Percentiles rank a stretch among this genome's conserved stretches.
Conservation (phyloP, 2,329 filamentous ascomycete genomes). For the Colletotrichum tropicale region DNA sequence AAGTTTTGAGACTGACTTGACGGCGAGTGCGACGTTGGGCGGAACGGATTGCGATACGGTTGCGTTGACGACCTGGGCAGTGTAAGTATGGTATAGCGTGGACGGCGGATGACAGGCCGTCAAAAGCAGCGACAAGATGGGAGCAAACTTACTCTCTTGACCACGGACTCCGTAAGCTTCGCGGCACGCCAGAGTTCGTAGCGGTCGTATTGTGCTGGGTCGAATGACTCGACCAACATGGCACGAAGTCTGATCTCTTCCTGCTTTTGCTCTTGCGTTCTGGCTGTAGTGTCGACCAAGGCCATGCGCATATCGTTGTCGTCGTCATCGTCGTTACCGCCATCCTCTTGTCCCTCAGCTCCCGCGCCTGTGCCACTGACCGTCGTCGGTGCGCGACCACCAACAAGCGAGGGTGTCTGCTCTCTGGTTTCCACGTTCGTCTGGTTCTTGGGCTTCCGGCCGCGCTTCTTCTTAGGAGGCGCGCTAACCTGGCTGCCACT, state of each 20-base stretch:
- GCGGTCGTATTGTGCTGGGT: conserved; percentile 68
- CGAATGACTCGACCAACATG: conserved; percentile 69
- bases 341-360: conserved; percentile 48
- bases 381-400: conserved; percentile 49
- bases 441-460: conserved; percentile 64
- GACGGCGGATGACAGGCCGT: background rate
- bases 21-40: conserved; percentile 74
- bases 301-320: conserved; percentile 53
- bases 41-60: conserved; percentile 82
- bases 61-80: conserved; percentile 71
- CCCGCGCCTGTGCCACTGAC: conserved; percentile 44
- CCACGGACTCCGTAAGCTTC: conserved; percentile 70
- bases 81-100: background rate
- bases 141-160: conserved; percentile 62
- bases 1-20: conserved; percentile 77
- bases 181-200: conserved; percentile 75
- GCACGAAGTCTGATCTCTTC: conserved; percentile 62
- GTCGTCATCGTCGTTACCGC: conserved; percentile 63
- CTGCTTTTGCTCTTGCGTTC: conserved; percentile 71
- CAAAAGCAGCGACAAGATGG: background rate
- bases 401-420: conserved; percentile 43
- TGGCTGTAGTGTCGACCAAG: conserved; percentile 62
- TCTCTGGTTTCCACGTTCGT: conserved; percentile 48
- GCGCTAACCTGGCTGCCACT: conserved; percentile 64
- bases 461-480: conserved; percentile 62